Base-by-base conservation (phyloP, 1,284 basidiomycete species). In the Trichosporon inkin region DNA sequence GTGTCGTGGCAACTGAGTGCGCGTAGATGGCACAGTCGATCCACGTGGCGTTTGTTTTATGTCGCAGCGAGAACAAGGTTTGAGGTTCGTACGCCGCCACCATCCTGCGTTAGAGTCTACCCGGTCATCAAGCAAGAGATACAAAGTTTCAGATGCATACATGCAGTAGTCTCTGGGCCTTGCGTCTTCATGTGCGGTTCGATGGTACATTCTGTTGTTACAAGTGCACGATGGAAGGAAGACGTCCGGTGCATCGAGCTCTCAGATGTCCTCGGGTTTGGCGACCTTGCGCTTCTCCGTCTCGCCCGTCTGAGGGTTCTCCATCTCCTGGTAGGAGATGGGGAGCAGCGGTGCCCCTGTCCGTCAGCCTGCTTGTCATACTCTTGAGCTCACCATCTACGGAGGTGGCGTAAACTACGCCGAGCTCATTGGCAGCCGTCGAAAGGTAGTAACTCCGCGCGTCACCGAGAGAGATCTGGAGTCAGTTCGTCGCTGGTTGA, bases 361-460 rank as follows among this genome's bases (percentile, higher is more conserved):
- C 13, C 10, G 56, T 59, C 51, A 60, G 62, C 51, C 51, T 1
- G 16, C 4, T 1, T 5, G 19, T 10, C 6, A 24, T 13, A n/a
- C 28, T 28, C 6, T 17, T 17, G 0, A 20, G 62, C 74, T 62
- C 34, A 77, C 78, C 78, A 3, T 70, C 68, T 62, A 78, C 76
- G 0, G 78, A 78, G 1, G 66, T 74, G 2, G 74, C 78, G 32
- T 72, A 77, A 16, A 80, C 67, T 1, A 80, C 78, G 2, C 96
- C 95, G 3, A 98, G 84, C 67, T 95, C 88, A 76, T 98, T 98
- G 41, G 89, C 83, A 6, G 92, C 93, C 5, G 96, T 99, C 0
- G 92, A 92, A 36, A 98, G 84, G 79, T 93, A 96, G 79, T 98
- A 98, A 69, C 88, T 92, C 56, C 90, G 84, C 20, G 90, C 88